Base-by-base conservation (phyloP, 2,329 filamentous ascomycete genomes). In the Chaetomium globosum region DNA sequence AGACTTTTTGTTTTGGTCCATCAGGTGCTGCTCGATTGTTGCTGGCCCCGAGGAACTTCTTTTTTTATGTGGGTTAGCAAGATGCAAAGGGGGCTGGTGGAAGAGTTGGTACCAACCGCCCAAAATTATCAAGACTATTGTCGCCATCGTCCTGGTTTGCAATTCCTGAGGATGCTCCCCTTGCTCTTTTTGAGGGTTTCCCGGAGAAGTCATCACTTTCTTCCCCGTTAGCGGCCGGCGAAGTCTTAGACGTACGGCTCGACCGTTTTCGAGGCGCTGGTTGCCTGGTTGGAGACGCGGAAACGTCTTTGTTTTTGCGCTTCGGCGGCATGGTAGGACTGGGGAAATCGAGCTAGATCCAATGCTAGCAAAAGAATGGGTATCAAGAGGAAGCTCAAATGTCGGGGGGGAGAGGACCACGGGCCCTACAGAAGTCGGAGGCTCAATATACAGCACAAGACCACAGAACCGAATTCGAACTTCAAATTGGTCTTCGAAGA, bases 1-100 rank as follows among this genome's bases (percentile, higher is more conserved):
- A 8, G 75, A 75, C 48, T 72, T 73, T 2, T 56, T 60, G 12
- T 61, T 72, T 63, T 76, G 73, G 4, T 70, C 68, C 59, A 72
- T 71, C 31, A 73, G 70, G 51, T 73, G 71, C 16, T 69, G 70
- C 28, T 76, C 73, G 33, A 77, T 62, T 0, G 70, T 71, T 5
- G 68, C 53, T 26, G 69, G 63, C 48, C 59, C 63, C 5, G 62
- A 56, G 39, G 59, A n/a, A 16, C 39, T 23, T 13, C 61, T 26
- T 68, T 13, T 13, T 6, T 53, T n/a, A 8, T n/a, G 43, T 16
- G 4, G 10, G 31, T 63, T 31, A 64, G 52, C 10, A 12, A 19
- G 12, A 13, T 8, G 23, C 1, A n/a, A 16, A 10, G 1, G 8
- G n/a, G 3, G 30, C 1, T 10, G 8, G 4, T 5, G n/a, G 19